A percentile compares a stretch with the other conserved stretches of the same genome.
Evolutionary conservation across 1,284 basidiomycete genomes (phyloP).

Genomic region (Coniferiporia sulphurascens): DNA sequence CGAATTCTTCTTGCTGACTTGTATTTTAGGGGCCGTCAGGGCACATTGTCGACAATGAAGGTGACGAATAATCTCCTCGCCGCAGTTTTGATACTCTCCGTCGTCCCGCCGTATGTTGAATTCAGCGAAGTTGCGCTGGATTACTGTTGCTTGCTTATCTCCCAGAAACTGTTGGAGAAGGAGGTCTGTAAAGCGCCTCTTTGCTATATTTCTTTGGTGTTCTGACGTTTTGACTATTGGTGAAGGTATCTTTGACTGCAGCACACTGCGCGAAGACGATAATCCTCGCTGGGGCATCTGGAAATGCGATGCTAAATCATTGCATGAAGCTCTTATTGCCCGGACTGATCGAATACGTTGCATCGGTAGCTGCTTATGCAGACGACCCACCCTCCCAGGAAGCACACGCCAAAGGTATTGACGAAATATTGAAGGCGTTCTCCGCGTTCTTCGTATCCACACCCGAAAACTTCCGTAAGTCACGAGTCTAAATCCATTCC

Average conservation of each 20-base stretch:
- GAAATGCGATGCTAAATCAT: slow-evolving; percentile 64
- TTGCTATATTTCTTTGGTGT: slow-evolving; percentile 1
- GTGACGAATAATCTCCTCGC: slow-evolving; percentile 90
- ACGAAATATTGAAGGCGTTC: slow-evolving; percentile 82
- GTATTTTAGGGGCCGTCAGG: slow-evolving; percentile 64
- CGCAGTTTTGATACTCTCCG: slow-evolving; percentile 80
- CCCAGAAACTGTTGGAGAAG: slow-evolving; percentile 66
- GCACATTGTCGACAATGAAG: slow-evolving; percentile 74
- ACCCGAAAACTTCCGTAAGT: slow-evolving; percentile 60
- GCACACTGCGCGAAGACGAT: slow-evolving; percentile 86
- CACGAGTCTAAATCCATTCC: slow-evolving; percentile 42
- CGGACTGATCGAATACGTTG: slow-evolving; percentile 74
- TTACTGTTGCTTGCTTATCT: slow-evolving; percentile 80
- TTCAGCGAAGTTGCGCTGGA: slow-evolving; percentile 78
- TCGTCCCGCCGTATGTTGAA: slow-evolving; percentile 63
- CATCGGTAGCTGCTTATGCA: slow-evolving; percentile 56
- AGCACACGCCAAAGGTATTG: slow-evolving; percentile 53
- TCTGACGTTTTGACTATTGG: slow-evolving; percentile 15
- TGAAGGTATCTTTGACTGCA: slow-evolving; percentile 73
- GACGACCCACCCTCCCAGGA: slow-evolving; percentile 53
- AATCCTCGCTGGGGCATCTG: slow-evolving; percentile 58
- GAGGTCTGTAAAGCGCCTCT: slow-evolving; percentile 48
- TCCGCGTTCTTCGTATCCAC: slow-evolving; percentile 57
- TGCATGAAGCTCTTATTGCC: slow-evolving; percentile 75
- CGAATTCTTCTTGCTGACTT: slow-evolving; percentile 4